phyloP scores from a whole-genome alignment of 768 basidiomycete genomes.

The Suillus hirtellus region DNA sequence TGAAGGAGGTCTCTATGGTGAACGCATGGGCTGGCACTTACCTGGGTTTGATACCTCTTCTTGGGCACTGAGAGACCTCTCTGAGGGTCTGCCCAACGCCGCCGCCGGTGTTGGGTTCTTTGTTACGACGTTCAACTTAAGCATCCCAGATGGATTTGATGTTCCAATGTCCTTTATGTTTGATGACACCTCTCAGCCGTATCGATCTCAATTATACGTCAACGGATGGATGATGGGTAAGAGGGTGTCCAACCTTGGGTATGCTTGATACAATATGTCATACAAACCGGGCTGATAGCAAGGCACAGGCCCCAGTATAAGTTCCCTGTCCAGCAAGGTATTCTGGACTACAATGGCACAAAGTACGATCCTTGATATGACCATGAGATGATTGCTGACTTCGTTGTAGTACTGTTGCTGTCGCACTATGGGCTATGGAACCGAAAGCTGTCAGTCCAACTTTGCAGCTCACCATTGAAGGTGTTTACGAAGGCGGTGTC shows the following conservation, averaged over 20 bases:
- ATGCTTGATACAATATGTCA: slow-evolving; percentile 19
- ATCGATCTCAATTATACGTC: slow-evolving; percentile 72
- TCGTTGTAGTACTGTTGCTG: slow-evolving; percentile 48
- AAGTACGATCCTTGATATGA: slow-evolving; percentile 46
- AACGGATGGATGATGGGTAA: slow-evolving; percentile 94
- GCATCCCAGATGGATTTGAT: slow-evolving; percentile 61
- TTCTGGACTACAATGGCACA: slow-evolving; percentile 67
- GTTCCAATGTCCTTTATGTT: slow-evolving; percentile 73
- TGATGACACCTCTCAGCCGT: slow-evolving; percentile 61
- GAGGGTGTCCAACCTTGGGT: slow-evolving; percentile 71
- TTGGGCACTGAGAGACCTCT: slow-evolving; percentile 60
- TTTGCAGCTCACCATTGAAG: slow-evolving; percentile 56
- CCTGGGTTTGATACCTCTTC: slow-evolving; percentile 64
- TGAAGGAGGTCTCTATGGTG: slow-evolving; percentile 73
- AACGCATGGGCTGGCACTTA: slow-evolving; percentile 73
- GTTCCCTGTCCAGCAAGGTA: slow-evolving; percentile 84
- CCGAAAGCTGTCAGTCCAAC: slow-evolving; percentile 48
- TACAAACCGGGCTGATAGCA: slow-evolving; percentile 5
- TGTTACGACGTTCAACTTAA: slow-evolving; percentile 67
- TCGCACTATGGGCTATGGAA: slow-evolving; percentile 72
- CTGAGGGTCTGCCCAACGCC: slow-evolving; percentile 55
- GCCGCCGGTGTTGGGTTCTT: slow-evolving; percentile 81
- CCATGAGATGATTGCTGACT: background rate
- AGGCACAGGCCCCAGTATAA: slow-evolving; percentile 66
- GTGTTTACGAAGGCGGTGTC: slow-evolving; percentile 66